Conservation (phyloP, 805 yeast species). For the Teunomyces barrocoloradensis region DNA sequence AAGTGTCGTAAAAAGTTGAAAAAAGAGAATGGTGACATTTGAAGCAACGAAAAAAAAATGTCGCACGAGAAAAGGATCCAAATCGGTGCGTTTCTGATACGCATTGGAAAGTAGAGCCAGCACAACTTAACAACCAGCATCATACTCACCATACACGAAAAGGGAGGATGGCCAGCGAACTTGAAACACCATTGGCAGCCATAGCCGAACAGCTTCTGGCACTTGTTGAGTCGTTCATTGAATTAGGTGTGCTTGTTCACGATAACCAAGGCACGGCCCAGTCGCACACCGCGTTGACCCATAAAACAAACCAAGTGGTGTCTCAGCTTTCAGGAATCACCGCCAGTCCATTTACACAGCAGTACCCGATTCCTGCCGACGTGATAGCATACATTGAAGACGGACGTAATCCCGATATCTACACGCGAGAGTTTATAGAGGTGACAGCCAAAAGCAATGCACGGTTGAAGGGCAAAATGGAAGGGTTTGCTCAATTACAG, state of each 20-base stretch:
- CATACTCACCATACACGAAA: no score
- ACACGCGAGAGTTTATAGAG: slow-evolving; percentile 94
- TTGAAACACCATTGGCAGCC: slow-evolving; percentile 20
- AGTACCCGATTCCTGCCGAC: slow-evolving; percentile 67
- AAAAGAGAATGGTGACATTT: no score
- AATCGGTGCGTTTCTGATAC: no score
- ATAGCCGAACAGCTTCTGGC: slow-evolving; percentile 24
- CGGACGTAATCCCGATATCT: slow-evolving; percentile 95
- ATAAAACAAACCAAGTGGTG: slow-evolving; percentile 41
- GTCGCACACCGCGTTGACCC: slow-evolving; percentile 51
- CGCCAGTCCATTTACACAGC: slow-evolving; percentile 29
- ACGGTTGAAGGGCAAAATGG: slow-evolving; percentile 78
- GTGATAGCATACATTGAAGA: slow-evolving; percentile 91
- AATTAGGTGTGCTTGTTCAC: slow-evolving; percentile 87
- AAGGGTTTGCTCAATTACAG: slow-evolving; percentile 62
- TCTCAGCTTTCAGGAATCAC: slow-evolving; percentile 37
- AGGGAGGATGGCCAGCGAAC: not conserved
- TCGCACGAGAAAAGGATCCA: no score
- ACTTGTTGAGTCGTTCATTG: slow-evolving; percentile 71
- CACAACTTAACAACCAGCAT: no score
- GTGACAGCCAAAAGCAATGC: slow-evolving; percentile 90
- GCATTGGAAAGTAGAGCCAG: no score
- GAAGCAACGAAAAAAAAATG: no score
- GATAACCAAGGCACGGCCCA: slow-evolving; percentile 89
- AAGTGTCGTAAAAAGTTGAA: not conserved